Percentiles rank a stretch among this genome's conserved stretches.
Evolutionary conservation across 345 rosid genomes (phyloP).

Genomic region (Pseudoturritis turrita): DNA sequence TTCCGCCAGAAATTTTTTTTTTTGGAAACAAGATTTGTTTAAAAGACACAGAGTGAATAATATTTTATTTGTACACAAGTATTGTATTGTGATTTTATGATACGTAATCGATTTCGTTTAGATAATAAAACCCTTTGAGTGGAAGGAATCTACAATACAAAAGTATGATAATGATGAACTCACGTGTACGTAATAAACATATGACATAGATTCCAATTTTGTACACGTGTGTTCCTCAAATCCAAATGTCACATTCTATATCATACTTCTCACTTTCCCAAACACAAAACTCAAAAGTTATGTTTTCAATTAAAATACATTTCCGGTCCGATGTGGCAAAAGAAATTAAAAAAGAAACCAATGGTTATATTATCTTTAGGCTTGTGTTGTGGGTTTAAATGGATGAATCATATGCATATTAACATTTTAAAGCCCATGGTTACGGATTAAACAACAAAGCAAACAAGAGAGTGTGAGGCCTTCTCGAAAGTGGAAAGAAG

Average conservation of each 20-base stretch:
- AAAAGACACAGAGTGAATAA: too few species aligned
- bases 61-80: too few species aligned
- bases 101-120: too few species aligned
- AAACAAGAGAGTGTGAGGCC: background rate
- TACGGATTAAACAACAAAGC: background rate
- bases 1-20: too few species aligned
- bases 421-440: slow-evolving; percentile 1
- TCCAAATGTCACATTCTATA: background rate
- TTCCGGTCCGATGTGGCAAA: too few species aligned
- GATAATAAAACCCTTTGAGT: too few species aligned
- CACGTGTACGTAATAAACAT: slow-evolving; percentile 23
- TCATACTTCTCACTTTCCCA: background rate
- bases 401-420: background rate
- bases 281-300: background rate
- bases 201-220: slow-evolving; percentile 20
- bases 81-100: too few species aligned
- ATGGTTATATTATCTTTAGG: too few species aligned
- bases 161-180: background rate
- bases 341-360: too few species aligned
- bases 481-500: slow-evolving; percentile 6
- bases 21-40: too few species aligned
- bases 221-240: background rate
- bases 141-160: too few species aligned
- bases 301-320: background rate
- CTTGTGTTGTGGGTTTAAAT: background rate